phyloP scores from a whole-genome alignment of 2,329 filamentous ascomycete genomes.

The Chrysoporthe cubensis region DNA sequence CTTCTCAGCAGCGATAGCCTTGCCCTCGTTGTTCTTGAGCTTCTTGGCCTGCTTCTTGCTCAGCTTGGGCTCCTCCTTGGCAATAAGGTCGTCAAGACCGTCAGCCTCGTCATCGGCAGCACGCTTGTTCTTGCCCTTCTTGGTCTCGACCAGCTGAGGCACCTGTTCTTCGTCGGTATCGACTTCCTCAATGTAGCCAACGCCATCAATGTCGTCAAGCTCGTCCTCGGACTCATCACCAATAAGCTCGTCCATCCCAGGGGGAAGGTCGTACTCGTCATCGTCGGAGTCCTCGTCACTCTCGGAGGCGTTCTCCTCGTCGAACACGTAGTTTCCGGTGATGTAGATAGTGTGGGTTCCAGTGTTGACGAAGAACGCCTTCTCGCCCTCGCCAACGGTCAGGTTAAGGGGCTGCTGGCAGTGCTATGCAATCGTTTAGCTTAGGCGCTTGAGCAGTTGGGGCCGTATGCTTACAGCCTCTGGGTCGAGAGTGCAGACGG shows the following conservation, averaged over 20 bases:
- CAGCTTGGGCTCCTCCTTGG: slow-evolving; percentile 77
- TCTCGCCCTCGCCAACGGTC: slow-evolving; percentile 85
- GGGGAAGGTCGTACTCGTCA: slow-evolving; percentile 80
- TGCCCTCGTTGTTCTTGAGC: slow-evolving; percentile 97
- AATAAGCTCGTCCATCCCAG: slow-evolving; percentile 75
- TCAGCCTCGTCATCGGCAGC: slow-evolving; percentile 72
- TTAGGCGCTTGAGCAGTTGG: slow-evolving; percentile 17
- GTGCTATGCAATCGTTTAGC: slow-evolving; percentile 60
- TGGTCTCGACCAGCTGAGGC: slow-evolving; percentile 60
- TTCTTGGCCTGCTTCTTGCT: slow-evolving; percentile 99
- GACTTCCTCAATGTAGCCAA: slow-evolving; percentile 77
- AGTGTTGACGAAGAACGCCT: slow-evolving; percentile 87
- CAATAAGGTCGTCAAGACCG: slow-evolving; percentile 82
- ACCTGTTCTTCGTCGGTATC: slow-evolving; percentile 78
- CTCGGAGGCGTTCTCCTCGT: slow-evolving; percentile 64
- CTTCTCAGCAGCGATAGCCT: slow-evolving; percentile 69
- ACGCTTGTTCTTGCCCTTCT: slow-evolving; percentile 93
- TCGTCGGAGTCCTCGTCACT: slow-evolving; percentile 68
- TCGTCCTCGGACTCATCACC: slow-evolving; percentile 76
- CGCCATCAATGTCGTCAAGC: slow-evolving; percentile 76
- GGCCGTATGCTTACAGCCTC: slow-evolving; percentile 69
- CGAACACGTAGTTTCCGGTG: slow-evolving; percentile 93
- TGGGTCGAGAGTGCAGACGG: slow-evolving; percentile 94
- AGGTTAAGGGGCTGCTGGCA: slow-evolving; percentile 96
- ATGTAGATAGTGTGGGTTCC: slow-evolving; percentile 91